Evolutionary conservation across 2,329 filamentous ascomycete genomes (phyloP).

Genomic region (Cytospora piceicola): DNA sequence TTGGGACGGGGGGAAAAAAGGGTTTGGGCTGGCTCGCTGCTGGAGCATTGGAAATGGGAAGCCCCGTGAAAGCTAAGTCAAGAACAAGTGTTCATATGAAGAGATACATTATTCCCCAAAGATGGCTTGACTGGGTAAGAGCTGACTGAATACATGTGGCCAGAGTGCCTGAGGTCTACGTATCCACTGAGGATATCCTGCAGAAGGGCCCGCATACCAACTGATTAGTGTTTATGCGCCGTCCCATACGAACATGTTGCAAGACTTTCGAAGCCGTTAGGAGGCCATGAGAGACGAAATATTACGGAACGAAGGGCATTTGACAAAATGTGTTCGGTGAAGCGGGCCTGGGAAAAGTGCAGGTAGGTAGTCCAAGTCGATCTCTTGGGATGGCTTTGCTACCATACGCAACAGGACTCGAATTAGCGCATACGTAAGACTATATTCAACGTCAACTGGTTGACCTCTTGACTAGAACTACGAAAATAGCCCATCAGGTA

Average conservation of each 20-base stretch:
- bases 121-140: neutral
- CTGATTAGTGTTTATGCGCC: neutral
- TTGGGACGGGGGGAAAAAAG: neutral
- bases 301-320: too few relatives aligned
- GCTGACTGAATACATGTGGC: neutral
- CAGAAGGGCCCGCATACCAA: neutral
- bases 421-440: too few relatives aligned
- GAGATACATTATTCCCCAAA: neutral
- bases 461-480: too few relatives aligned
- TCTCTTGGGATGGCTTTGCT: too few relatives aligned
- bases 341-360: too few relatives aligned
- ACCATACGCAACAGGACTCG: too few relatives aligned
- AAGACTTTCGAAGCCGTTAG: too few relatives aligned
- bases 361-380: too few relatives aligned
- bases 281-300: too few relatives aligned
- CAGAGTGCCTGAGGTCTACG: neutral
- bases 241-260: neutral
- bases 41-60: neutral
- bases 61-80: neutral
- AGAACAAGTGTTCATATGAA: neutral
- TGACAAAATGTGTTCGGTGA: too few relatives aligned
- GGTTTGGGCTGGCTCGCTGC: neutral
- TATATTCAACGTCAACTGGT: too few relatives aligned
- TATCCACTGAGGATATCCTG: neutral
- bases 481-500: too few relatives aligned